These are phyloP conservation scores for Myriosclerotinia scirpicola DNA, from an alignment of 2,329 filamentous ascomycete species.

Conservation along the genomic window DNA sequence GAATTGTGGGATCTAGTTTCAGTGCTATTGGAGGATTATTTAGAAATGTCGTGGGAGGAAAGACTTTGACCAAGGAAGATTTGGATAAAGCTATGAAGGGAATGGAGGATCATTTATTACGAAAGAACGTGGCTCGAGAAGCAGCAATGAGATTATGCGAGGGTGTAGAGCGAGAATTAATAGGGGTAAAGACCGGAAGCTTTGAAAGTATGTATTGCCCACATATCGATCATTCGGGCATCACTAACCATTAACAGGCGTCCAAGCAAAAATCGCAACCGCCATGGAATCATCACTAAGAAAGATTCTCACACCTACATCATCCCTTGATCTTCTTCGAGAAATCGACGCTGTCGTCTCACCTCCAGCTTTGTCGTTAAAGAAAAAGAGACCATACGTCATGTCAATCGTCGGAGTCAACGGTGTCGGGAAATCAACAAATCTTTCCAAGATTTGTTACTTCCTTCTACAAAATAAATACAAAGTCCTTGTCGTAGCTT, in stretches of 20 bases:
- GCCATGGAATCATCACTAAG: constrained; percentile 91
- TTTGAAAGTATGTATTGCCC: constrained; percentile 65
- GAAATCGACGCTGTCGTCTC: constrained; percentile 81
- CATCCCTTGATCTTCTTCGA: constrained; percentile 88
- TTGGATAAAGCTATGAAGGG: constrained; percentile 89
- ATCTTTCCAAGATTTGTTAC: constrained; percentile 96
- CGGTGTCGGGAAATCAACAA: constrained; percentile 96
- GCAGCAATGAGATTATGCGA: constrained; percentile 88
- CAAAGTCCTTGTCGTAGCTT: constrained; percentile 88
- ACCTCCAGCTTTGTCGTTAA: constrained; percentile 62
- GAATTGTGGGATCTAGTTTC: constrained; percentile 75
- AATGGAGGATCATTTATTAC: constrained; percentile 92
- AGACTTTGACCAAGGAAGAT: constrained; percentile 84
- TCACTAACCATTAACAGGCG: constrained; percentile 48
- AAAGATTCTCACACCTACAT: constrained; percentile 94
- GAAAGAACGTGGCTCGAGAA: constrained; percentile 95
- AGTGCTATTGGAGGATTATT: constrained; percentile 86
- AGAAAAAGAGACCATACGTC: constrained; percentile 79
- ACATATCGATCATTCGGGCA: neutral
- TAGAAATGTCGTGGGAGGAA: constrained; percentile 91
- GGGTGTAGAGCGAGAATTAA: constrained; percentile 83
- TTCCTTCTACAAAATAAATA: constrained; percentile 98
- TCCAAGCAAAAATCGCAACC: constrained; percentile 77
- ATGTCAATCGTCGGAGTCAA: constrained; percentile 99
- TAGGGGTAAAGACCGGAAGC: constrained; percentile 86